Evolutionary conservation across 1,284 basidiomycete genomes (phyloP).

Genomic region (Coriolopsis trogii): DNA sequence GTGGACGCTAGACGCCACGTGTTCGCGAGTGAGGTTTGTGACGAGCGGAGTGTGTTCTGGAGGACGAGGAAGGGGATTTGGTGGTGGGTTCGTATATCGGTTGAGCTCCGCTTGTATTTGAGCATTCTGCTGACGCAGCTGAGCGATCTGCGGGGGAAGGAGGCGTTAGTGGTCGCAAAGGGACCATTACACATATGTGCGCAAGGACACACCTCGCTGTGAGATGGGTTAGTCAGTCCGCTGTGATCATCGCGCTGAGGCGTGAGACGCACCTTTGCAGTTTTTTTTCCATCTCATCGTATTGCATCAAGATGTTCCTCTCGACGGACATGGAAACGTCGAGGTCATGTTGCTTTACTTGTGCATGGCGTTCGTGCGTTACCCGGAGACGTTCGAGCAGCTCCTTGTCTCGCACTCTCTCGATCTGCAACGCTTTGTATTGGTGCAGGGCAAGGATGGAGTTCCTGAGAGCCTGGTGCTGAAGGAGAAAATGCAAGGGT

Average conservation of each 20-base stretch:
- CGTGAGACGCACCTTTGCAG: too few species aligned
- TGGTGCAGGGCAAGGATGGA: constrained; percentile 28
- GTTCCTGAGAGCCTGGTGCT: constrained; percentile 28
- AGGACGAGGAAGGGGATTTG: constrained; percentile 30
- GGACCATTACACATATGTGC: too few species aligned
- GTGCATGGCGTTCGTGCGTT: constrained; percentile 34
- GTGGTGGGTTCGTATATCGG: constrained; percentile 16
- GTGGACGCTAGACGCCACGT: not conserved
- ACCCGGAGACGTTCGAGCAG: constrained; percentile 27
- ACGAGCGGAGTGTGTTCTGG: constrained; percentile 20
- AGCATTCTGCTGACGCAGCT: constrained; percentile 19
- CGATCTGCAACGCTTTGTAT: constrained; percentile 13
- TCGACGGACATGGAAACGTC: constrained; percentile 36
- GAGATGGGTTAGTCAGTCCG: too few species aligned
- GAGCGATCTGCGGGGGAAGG: not conserved
- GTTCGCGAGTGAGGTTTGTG: constrained; percentile 11
- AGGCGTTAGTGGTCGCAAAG: not conserved
- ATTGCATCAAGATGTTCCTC: too few species aligned
- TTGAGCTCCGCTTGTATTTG: constrained; percentile 25
- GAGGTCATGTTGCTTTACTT: constrained; percentile 37
- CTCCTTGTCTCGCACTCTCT: constrained; percentile 9
- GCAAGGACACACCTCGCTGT: too few species aligned
- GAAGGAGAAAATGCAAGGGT: not conserved
- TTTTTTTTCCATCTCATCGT: too few species aligned
- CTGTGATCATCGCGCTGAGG: not conserved